Evolutionary conservation across 2,329 filamentous ascomycete species (phyloP).

Genomic region (Penicillium vulpinum): DNA sequence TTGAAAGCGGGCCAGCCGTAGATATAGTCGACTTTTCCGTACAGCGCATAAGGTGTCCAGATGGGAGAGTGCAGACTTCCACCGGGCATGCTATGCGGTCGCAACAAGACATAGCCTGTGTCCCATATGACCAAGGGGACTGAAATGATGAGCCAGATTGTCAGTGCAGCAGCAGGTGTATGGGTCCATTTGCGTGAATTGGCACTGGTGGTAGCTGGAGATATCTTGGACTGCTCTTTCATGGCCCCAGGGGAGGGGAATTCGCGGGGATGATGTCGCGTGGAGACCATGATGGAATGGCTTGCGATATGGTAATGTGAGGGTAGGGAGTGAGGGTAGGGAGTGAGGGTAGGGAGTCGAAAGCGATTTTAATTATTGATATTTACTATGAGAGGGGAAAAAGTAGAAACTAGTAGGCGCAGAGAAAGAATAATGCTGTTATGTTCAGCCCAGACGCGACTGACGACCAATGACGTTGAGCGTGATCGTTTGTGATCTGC

Average conservation of each 20-base stretch:
- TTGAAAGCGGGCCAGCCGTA: constrained; percentile 77
- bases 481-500: neutral
- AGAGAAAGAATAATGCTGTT: neutral
- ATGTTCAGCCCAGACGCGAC: constrained; percentile 4
- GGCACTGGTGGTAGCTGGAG: constrained; percentile 23
- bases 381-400: neutral
- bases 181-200: constrained; percentile 53
- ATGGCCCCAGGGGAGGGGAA: constrained; percentile 43
- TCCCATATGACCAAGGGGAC: constrained; percentile 83
- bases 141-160: constrained; percentile 72
- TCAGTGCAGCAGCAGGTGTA: constrained; percentile 58
- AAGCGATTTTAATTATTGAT: neutral
- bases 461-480: constrained; percentile 12
- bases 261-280: constrained; percentile 54
- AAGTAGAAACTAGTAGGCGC: neutral
- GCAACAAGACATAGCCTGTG: constrained; percentile 72
- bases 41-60: constrained; percentile 76
- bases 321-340: no score
- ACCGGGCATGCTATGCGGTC: constrained; percentile 79
- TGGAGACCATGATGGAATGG: constrained; percentile 50
- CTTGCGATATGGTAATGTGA: neutral
- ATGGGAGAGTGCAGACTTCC: constrained; percentile 70
- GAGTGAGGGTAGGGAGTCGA: no score
- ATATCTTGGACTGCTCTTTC: constrained; percentile 28
- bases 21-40: constrained; percentile 75